Percentiles rank a stretch among this genome's conserved stretches.
Evolutionary conservation across 495 filamentous ascomycete genomes (phyloP).

Genomic region (Penicillium roqueforti): DNA sequence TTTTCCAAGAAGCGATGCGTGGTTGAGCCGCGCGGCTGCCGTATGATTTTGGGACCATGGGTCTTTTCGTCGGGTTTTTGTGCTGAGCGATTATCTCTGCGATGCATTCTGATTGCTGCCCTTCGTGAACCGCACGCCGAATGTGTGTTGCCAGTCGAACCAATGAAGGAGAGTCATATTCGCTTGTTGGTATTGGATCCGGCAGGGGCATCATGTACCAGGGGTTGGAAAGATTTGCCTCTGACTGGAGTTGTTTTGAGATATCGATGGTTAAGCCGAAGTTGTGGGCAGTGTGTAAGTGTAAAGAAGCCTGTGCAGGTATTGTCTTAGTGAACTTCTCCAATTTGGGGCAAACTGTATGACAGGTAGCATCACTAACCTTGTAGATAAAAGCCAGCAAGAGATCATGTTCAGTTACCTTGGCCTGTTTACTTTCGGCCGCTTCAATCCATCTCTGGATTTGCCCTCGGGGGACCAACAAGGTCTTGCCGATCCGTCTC

Average conservation of each 20-base stretch:
- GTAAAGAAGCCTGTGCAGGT: slow-evolving; percentile 1
- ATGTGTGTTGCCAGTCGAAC: slow-evolving; percentile 1
- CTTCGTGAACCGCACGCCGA: not conserved
- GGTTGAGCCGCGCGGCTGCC: slow-evolving; percentile 6
- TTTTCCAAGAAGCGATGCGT: slow-evolving; percentile 5
- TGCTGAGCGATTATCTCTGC: slow-evolving; percentile 6
- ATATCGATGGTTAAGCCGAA: slow-evolving; percentile 4
- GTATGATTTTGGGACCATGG: slow-evolving; percentile 2
- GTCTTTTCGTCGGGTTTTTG: not conserved
- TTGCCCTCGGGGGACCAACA: not conserved
- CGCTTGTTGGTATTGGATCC: slow-evolving; percentile 5
- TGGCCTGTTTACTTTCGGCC: not conserved
- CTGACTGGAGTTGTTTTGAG: slow-evolving; percentile 1
- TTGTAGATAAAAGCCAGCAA: slow-evolving; percentile 2
- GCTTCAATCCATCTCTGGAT: slow-evolving; percentile 1
- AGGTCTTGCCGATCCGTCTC: not conserved
- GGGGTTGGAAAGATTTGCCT: slow-evolving; percentile 4
- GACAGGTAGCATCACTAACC: not conserved
- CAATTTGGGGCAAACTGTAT: not conserved
- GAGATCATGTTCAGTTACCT: slow-evolving; percentile 7
- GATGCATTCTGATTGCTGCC: slow-evolving; percentile 5
- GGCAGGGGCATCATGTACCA: slow-evolving; percentile 9
- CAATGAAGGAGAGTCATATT: not conserved
- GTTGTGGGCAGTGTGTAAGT: not conserved
- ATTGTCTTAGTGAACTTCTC: not conserved